phyloP scores from a whole-genome alignment of 129 eudicot species.

The Flaveria sonorensis region DNA sequence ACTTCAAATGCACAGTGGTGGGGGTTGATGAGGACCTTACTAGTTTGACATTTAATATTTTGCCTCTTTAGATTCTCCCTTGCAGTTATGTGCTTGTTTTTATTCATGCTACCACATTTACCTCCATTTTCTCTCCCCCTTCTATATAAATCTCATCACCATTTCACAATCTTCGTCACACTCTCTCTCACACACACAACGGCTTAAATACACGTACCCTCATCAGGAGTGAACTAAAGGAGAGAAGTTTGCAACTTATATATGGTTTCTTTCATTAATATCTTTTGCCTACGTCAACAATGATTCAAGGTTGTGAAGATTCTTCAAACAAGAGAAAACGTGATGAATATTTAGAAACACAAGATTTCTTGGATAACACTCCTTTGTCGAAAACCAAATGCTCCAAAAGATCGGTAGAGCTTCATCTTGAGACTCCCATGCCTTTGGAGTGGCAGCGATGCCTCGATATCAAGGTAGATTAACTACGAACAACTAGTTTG shows the following conservation, averaged over 20 bases:
- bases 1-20: slow-evolving; percentile 64
- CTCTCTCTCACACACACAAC: slow-evolving; percentile 22
- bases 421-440: slow-evolving; percentile 58
- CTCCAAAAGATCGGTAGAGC: slow-evolving; percentile 38
- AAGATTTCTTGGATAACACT: slow-evolving; percentile 25
- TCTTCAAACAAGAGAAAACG: slow-evolving; percentile 62
- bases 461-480: slow-evolving; percentile 77
- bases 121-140: slow-evolving; percentile 17
- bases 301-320: slow-evolving; percentile 44
- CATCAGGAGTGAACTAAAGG: not conserved
- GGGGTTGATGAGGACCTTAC: slow-evolving; percentile 42
- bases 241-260: not conserved
- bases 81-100: slow-evolving; percentile 34
- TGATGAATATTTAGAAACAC: slow-evolving; percentile 25
- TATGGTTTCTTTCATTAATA: slow-evolving; percentile 64
- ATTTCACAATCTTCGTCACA: slow-evolving; percentile 10
- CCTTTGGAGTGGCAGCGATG: slow-evolving; percentile 90
- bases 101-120: slow-evolving; percentile 32
- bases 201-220: slow-evolving; percentile 15
- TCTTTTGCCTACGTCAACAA: slow-evolving; percentile 41
- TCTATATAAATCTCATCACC: slow-evolving; percentile 52
- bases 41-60: slow-evolving; percentile 51
- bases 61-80: slow-evolving; percentile 66
- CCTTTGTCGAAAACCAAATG: slow-evolving; percentile 6
- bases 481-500: not conserved